These are phyloP conservation scores for Oxyria digyna DNA, from an alignment of 148 eudicot species.

Conservation along the genomic window DNA sequence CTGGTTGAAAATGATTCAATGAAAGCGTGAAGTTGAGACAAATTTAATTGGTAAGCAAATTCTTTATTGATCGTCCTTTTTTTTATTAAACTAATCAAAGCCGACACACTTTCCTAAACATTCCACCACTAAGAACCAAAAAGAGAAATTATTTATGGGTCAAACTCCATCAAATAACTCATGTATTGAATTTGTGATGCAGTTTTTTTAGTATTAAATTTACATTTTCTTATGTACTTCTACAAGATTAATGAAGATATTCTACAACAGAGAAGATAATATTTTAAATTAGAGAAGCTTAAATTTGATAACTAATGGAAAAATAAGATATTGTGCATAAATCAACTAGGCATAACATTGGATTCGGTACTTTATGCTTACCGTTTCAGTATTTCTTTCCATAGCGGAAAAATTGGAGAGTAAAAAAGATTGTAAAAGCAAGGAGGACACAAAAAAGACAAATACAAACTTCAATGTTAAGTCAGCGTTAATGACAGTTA, in stretches of 20 bases:
- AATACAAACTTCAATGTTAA: not conserved
- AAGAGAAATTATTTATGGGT: not conserved
- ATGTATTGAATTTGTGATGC: not conserved
- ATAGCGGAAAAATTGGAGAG: not conserved
- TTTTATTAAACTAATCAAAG: not conserved
- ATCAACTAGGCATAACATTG: not conserved
- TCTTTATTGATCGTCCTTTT: constrained; percentile 3
- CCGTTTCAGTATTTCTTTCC: not conserved
- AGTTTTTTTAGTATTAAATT: not conserved
- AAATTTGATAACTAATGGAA: no score
- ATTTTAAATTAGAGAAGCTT: no score
- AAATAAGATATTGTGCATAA: no score
- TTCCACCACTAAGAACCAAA: constrained; percentile 1
- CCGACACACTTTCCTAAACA: constrained; percentile 5
- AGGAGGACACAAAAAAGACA: not conserved
- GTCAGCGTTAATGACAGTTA: not conserved
- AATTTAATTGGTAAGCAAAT: not conserved
- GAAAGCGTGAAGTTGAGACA: not conserved
- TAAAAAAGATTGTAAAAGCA: not conserved
- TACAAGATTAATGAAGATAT: no score
- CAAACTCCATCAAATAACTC: not conserved
- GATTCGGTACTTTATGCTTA: not conserved
- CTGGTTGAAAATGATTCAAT: not conserved
- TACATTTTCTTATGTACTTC: no score
- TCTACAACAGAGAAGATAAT: no score